These are phyloP conservation scores for Aspergillus pseudoglaucus DNA, from an alignment of 2,329 filamentous ascomycete genomes.

Conservation along the genomic window DNA sequence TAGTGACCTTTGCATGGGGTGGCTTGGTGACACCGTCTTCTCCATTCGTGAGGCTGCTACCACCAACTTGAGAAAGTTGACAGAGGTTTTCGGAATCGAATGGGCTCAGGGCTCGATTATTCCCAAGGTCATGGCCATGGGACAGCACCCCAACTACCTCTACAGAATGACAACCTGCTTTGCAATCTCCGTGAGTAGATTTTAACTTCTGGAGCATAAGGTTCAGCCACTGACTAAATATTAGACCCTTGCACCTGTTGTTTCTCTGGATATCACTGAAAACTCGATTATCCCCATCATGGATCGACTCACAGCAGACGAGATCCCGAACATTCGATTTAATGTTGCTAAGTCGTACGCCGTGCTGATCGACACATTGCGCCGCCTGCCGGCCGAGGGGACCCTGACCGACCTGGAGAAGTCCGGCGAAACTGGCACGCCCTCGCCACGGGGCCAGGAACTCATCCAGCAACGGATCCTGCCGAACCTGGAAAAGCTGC, in stretches of 20 bases:
- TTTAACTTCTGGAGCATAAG: background rate
- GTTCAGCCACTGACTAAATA: constrained; percentile 21
- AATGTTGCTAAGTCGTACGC: constrained; percentile 98
- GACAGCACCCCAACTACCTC: constrained; percentile 94
- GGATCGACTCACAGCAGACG: constrained; percentile 85
- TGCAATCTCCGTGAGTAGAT: constrained; percentile 77
- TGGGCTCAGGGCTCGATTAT: constrained; percentile 98
- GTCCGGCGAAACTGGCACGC: constrained; percentile 49
- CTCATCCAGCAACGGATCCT: constrained; percentile 81
- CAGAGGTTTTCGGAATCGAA: constrained; percentile 95
- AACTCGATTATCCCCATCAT: constrained; percentile 93
- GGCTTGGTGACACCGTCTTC: constrained; percentile 97
- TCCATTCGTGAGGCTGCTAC: constrained; percentile 97
- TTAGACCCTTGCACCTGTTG: constrained; percentile 86
- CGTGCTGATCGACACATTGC: constrained; percentile 82
- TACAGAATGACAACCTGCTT: constrained; percentile 99
- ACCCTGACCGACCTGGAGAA: constrained; percentile 83
- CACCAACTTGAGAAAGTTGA: constrained; percentile 95
- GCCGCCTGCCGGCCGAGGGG: constrained; percentile 80
- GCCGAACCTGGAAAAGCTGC: constrained; percentile 87
- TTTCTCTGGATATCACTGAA: constrained; percentile 88
- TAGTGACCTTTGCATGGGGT: constrained; percentile 92
- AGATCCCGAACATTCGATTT: constrained; percentile 98
- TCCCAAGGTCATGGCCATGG: constrained; percentile 98
- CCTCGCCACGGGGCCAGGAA: constrained; percentile 67